Evolutionary conservation across 257 asterid genomes (phyloP).

Genomic region (Solanum sparsipilum): DNA sequence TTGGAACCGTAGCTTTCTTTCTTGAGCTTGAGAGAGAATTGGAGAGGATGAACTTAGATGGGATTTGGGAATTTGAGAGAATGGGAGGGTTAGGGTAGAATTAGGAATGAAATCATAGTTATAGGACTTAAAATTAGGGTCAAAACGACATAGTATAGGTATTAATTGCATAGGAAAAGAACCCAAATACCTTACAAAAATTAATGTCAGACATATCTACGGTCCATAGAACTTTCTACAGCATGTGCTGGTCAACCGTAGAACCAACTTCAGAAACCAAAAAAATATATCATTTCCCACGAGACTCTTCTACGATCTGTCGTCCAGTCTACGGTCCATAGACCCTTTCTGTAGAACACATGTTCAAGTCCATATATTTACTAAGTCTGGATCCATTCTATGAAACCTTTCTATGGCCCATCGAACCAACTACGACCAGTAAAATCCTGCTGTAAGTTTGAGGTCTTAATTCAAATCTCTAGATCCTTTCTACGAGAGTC

Average conservation of each 20-base stretch:
- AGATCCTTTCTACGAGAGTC: too few relatives aligned
- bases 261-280: background rate
- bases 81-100: background rate
- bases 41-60: background rate
- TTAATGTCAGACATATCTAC: background rate
- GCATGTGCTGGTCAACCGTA: background rate
- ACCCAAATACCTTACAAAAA: background rate
- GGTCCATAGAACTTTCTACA: background rate
- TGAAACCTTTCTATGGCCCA: too few relatives aligned
- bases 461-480: too few relatives aligned
- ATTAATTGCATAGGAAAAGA: background rate
- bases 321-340: too few relatives aligned
- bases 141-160: too few relatives aligned
- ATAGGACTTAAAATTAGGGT: background rate
- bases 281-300: too few relatives aligned
- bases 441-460: too few relatives aligned
- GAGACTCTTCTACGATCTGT: too few relatives aligned
- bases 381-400: too few relatives aligned
- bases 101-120: background rate
- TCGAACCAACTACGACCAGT: too few relatives aligned
- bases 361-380: too few relatives aligned
- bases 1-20: background rate
- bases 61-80: background rate
- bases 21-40: background rate
- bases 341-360: too few relatives aligned